Conservation (phyloP, 2,329 filamentous ascomycete genomes). For the Xylariaceae sp. region DNA sequence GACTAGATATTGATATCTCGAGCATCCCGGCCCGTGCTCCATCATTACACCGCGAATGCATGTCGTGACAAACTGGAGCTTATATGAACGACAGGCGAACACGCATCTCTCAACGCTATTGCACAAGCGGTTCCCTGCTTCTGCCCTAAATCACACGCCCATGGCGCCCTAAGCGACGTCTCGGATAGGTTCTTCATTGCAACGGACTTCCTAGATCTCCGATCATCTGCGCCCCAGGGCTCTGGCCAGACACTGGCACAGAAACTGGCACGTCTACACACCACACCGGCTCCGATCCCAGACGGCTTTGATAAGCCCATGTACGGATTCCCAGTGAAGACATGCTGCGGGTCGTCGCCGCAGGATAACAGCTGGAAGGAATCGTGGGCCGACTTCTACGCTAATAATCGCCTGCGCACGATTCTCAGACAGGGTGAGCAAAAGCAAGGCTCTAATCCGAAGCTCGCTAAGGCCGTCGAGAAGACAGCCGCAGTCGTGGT, state of each 20-base stretch:
- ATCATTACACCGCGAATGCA: not conserved
- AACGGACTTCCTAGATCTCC: conserved; percentile 77
- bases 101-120: conserved; percentile 79
- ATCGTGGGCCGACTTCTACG: conserved; percentile 85
- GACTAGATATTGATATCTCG: not conserved
- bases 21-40: not conserved
- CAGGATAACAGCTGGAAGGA: conserved; percentile 72
- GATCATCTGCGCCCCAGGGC: conserved; percentile 37
- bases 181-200: conserved; percentile 54
- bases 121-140: conserved; percentile 66
- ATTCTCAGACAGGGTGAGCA: conserved; percentile 57
- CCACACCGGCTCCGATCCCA: conserved; percentile 65
- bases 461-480: conserved; percentile 62
- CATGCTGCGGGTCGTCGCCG: conserved; percentile 79
- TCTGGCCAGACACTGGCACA: conserved; percentile 60
- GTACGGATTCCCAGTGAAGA: conserved; percentile 82
- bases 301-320: conserved; percentile 54
- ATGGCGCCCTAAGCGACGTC: conserved; percentile 57
- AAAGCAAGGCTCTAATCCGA: conserved; percentile 61
- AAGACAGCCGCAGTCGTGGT: conserved; percentile 62
- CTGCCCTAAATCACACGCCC: conserved; percentile 71
- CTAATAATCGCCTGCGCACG: conserved; percentile 65
- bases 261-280: conserved; percentile 77
- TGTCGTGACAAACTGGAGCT: not conserved
- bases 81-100: conserved; percentile 59